Evolutionary conservation across 495 filamentous ascomycete species (phyloP).

Genomic region (Aspergillus carlsbadensis): DNA sequence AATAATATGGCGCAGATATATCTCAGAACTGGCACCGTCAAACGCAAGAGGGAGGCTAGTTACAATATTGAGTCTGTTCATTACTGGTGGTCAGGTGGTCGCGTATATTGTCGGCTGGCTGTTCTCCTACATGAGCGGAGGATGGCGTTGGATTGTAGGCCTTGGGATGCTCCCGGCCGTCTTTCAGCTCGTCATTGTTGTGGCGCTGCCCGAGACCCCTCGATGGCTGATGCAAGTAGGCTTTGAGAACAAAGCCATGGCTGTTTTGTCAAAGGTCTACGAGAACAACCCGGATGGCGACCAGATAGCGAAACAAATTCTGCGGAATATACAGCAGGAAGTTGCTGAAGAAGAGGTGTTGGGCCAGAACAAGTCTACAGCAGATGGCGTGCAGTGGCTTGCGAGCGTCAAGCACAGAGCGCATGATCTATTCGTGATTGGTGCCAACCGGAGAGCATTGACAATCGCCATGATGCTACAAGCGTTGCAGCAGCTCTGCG

Average conservation of each 20-base stretch:
- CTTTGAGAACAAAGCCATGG: constrained; percentile 54
- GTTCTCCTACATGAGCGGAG: constrained; percentile 56
- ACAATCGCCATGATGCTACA: constrained; percentile 84
- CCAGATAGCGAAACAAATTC: constrained; percentile 51
- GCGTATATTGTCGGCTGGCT: constrained; percentile 78
- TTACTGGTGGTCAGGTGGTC: constrained; percentile 82
- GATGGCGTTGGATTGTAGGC: constrained; percentile 91
- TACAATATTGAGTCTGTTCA: constrained; percentile 73
- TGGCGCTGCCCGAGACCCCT: constrained; percentile 79
- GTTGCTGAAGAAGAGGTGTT: constrained; percentile 57
- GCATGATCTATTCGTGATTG: constrained; percentile 54
- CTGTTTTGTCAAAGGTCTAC: constrained; percentile 64
- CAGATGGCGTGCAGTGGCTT: constrained; percentile 26
- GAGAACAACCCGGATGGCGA: constrained; percentile 46
- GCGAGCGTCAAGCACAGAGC: constrained; percentile 40
- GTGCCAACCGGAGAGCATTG: constrained; percentile 73
- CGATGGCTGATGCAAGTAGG: constrained; percentile 78
- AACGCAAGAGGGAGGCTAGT: constrained; percentile 73
- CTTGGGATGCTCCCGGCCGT: constrained; percentile 76
- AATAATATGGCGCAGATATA: constrained; percentile 52
- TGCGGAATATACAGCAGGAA: constrained; percentile 68
- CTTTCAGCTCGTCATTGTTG: constrained; percentile 63
- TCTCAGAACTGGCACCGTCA: constrained; percentile 80
- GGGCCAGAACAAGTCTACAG: constrained; percentile 19
- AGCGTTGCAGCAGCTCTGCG: constrained; percentile 84